A percentile compares a stretch with the other conserved stretches of the same genome.
Evolutionary conservation across 805 yeast species (phyloP).

Genomic region (Cyberlindnera subsufficiens): DNA sequence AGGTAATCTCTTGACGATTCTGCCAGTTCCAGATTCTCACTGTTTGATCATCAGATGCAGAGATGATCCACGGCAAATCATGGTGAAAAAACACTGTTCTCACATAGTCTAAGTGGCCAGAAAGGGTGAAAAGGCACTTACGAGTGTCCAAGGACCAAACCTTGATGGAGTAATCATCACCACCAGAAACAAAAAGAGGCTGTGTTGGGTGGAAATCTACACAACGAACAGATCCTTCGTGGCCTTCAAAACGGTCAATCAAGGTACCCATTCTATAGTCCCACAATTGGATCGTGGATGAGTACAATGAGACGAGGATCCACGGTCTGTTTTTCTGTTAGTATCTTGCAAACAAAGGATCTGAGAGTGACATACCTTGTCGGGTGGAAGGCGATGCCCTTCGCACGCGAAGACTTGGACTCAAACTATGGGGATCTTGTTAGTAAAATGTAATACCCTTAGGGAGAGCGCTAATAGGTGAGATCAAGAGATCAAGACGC

Average conservation of each 20-base stretch:
- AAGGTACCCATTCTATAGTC: constrained; percentile 99
- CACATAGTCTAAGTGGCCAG: constrained; percentile 92
- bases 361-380: constrained; percentile 38
- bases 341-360: constrained; percentile 2
- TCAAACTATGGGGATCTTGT: constrained; percentile 55
- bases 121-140: constrained; percentile 84
- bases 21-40: constrained; percentile 99
- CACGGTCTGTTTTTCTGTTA: constrained; percentile 58
- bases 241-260: constrained; percentile 95
- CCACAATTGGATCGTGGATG: constrained; percentile 99
- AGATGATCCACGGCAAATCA: constrained; percentile 95
- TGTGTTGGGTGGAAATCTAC: constrained; percentile 97
- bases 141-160: constrained; percentile 94
- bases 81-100: constrained; percentile 93
- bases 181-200: constrained; percentile 94
- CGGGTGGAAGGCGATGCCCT: constrained; percentile 97
- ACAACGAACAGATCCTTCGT: constrained; percentile 96
- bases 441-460: constrained; percentile 3
- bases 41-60: constrained; percentile 97
- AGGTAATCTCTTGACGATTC: constrained; percentile 93
- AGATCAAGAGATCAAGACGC: too few species aligned
- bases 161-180: constrained; percentile 92
- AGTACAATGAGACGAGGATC: constrained; percentile 91
- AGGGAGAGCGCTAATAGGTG: too few species aligned
- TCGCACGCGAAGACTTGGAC: constrained; percentile 95